Base-by-base conservation (phyloP, 805 yeast genomes). In the Metschnikowia borealis region DNA sequence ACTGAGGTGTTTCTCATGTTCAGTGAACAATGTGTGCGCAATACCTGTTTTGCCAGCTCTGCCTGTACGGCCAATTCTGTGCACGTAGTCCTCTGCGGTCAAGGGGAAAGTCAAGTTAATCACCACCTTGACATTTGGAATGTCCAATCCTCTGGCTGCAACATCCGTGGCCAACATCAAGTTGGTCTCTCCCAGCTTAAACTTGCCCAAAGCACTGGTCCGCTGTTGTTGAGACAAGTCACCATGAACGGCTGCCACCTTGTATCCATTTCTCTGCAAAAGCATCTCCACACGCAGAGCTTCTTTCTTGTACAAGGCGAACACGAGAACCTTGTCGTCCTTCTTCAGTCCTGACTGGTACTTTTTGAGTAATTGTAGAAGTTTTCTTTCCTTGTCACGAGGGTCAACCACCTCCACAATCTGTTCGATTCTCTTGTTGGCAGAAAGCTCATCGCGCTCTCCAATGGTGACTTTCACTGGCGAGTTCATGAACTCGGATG, bases 51-150 rank as follows among this genome's bases (percentile, higher is more conserved):
- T 88, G 38, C 98, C 98, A 14, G 98, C 99, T 73, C 98, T 84
- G 54, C 97, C 98, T 7, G 98, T 92, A 78, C 98, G 87, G 54
- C 98, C 98, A 59, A 92, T 92, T 72, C 98, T 82, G 68, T 92
- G 98, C 35, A 92, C 97, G 64, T 92, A 92, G 71, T 92, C 97
- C 70, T 92, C 98, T 10, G 89, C 94, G 0, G 97, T 91, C 61
- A 91, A 79, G 43, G 99, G 99, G 83, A 92, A 92, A 6, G 97
- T 91, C 67, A 92, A 78, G 68, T 92, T 92, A 67, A 92, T 89
- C 38, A 92, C 98, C 17, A 89, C 87, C 69, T 91, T 92, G 54
- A 94, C 99, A 60, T 95, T 89, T 47, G 99, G 99, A 62, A 94
- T 94, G 70, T 94, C 99, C 58, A 94, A 78, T 56, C 98, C 98